Evolutionary conservation across 805 yeast species (phyloP), one percentile per base, ranked within the genome.

Genomic region (Grigorovia transvaalensis): DNA sequence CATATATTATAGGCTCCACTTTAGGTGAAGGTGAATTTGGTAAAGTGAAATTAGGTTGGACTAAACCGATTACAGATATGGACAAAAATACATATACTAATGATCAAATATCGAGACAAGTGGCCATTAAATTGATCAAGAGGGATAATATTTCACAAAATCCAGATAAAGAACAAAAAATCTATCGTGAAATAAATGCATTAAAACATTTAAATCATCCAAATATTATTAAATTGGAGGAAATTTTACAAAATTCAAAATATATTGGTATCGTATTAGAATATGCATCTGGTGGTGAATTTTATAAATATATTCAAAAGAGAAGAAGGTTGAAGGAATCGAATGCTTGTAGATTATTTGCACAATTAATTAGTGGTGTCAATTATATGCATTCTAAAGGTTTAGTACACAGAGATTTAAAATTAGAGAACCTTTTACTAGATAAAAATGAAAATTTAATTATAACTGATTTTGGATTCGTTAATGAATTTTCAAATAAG

Each of bases 21-120:
- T 72, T 93, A 13, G 99, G 99, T 38, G 96, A 93, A 70, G 99
- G 99, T 48, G 99, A 93, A 65, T 93, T 93, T 68, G 99, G 99
- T 53, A 91, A 93, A 68, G 99, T 93, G 53, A 93, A 91, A 66
- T 74, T 93, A 20, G 98, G 97, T 13, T 91, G 97, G 97, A 76
- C 95, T 54, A 87, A 86, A 65, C 45, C 51, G 30, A 3, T 29
- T 38, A 47, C 18, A 15, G 38, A 23, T 13, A 19, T 11, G 8
- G 15, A 33, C 11, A 33, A 5, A 33, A 33, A 4, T 33, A 33
- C 6, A 19, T 30, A 9, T n/a, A 30, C 41, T 23, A 49, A 62
- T 19, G 52, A 53, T 17, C 65, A 59, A 19, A 58, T 63, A 3
- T 84, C 88, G 2, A 78, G 84, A 42, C 95, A 89, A 70, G 96